Base-by-base conservation (phyloP, 345 rosid species). In the Toxicodendron radicans region DNA sequence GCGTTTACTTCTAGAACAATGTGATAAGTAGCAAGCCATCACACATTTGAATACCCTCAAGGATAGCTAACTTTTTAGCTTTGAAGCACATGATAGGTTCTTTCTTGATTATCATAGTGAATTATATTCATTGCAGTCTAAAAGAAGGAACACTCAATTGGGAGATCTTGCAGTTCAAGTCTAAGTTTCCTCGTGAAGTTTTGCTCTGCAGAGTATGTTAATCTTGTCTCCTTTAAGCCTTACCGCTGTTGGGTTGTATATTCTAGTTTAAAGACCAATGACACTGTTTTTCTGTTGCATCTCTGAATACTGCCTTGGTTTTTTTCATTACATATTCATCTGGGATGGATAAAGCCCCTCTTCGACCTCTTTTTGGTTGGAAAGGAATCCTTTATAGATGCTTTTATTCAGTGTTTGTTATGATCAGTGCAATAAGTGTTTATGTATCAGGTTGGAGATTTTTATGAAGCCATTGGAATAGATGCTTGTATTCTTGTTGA, bases 401-500 rank as follows among this genome's bases (percentile, higher is more conserved):
- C 53, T 46, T 46, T 4, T 65, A 8, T 45, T 65, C 24, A 0
- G 7, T 23, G n/a, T 3, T 71, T 6, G 11, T 27, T 10, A 58
- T 76, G 49, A 76, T 65, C 35, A 51, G 32, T 64, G 60, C 56
- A 48, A 7, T 51, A 38, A 65, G 16, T 72, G 67, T 73, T 81
- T 67, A 13, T 38, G 32, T 27, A 75, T 45, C 87, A 95, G 98
- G 99, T 95, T 35, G 99, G 99, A 49, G 99, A 95, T 12, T 92
- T 95, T 79, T 95, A 92, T 79, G 99, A 95, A 80, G 90, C 99
- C 69, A 81, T 95, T 61, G 99, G 99, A 70, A 89, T 95, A 73
- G 99, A 95, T 89, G 98, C 98, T 45, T 95, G 99, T 78, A 78
- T 95, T 77, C 94, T 95, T 35, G 99, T 95, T 70, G 99, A 95